Evolutionary conservation across 352 stramenopile genomes (phyloP).

Genomic region (Phytophthora meadii): DNA sequence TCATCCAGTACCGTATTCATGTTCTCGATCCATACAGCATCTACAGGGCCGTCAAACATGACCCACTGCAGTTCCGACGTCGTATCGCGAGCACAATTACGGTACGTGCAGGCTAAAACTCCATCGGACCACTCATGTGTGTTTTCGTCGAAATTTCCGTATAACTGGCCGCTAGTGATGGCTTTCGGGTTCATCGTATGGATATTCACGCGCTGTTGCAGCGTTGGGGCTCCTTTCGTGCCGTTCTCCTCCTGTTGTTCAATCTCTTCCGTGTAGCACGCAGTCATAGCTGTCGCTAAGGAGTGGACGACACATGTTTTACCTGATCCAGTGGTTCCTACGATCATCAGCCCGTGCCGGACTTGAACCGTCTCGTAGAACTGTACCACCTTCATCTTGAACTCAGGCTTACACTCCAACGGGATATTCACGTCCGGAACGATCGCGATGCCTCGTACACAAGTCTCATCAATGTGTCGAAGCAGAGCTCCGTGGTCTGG

Average conservation of each 20-base stretch:
- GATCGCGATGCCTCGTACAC: slow-evolving; percentile 65
- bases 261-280: slow-evolving; percentile 61
- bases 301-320: slow-evolving; percentile 94
- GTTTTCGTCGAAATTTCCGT: slow-evolving; percentile 95
- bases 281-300: slow-evolving; percentile 79
- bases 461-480: slow-evolving; percentile 85
- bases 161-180: slow-evolving; percentile 94
- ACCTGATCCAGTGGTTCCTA: slow-evolving; percentile 92
- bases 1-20: slow-evolving; percentile 96
- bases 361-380: slow-evolving; percentile 97
- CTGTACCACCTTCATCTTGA: slow-evolving; percentile 92
- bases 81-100: slow-evolving; percentile 89
- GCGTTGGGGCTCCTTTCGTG: slow-evolving; percentile 29
- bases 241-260: slow-evolving; percentile 40
- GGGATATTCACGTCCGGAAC: slow-evolving; percentile 65
- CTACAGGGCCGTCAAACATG: slow-evolving; percentile 94
- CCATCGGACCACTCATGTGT: slow-evolving; percentile 96
- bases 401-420: slow-evolving; percentile 82
- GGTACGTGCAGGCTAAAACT: slow-evolving; percentile 94
- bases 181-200: slow-evolving; percentile 96
- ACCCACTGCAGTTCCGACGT: slow-evolving; percentile 92
- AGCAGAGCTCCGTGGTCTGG: slow-evolving; percentile 88
- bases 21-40: slow-evolving; percentile 96
- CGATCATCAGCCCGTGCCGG: slow-evolving; percentile 96
- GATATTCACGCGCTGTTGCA: slow-evolving; percentile 74